These are phyloP conservation scores for Phaeotremella skinneri DNA, from an alignment of 768 basidiomycete species.

Conservation along the genomic window DNA sequence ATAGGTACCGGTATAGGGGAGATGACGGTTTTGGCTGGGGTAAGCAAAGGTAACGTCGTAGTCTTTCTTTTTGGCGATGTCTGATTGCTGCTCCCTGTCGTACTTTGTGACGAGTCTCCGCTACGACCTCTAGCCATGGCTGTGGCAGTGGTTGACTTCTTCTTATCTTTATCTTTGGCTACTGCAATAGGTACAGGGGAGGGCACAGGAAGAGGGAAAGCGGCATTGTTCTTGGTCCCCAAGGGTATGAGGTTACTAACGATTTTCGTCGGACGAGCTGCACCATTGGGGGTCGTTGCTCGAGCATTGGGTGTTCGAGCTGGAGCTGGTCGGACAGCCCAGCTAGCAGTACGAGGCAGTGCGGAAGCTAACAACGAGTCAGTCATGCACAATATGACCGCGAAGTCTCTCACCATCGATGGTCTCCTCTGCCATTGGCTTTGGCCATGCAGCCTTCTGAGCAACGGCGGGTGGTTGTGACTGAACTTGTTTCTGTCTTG, in stretches of 20 bases:
- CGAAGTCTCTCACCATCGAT: slow-evolving; percentile 31
- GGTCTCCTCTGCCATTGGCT: slow-evolving; percentile 39
- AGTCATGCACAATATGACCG: background rate
- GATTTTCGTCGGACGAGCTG: slow-evolving; percentile 27
- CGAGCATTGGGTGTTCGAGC: background rate
- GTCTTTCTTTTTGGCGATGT: slow-evolving; percentile 40
- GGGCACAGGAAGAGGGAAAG: slow-evolving; percentile 43
- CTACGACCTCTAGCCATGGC: slow-evolving; percentile 35
- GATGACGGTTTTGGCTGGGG: slow-evolving; percentile 7
- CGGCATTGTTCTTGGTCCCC: slow-evolving; percentile 19
- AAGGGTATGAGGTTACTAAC: slow-evolving; percentile 35
- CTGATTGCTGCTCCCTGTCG: slow-evolving; percentile 22
- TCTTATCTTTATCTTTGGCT: slow-evolving; percentile 30
- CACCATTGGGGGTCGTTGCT: slow-evolving; percentile 14
- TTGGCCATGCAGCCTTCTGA: slow-evolving; percentile 40
- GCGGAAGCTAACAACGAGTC: slow-evolving; percentile 24
- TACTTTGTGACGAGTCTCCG: slow-evolving; percentile 29
- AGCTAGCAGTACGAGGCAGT: slow-evolving; percentile 39
- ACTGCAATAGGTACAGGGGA: slow-evolving; percentile 23
- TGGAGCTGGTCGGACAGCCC: slow-evolving; percentile 18
- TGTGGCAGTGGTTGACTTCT: slow-evolving; percentile 13
- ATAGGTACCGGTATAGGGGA: background rate
- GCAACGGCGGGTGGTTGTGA: slow-evolving; percentile 27
- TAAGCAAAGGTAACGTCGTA: slow-evolving; percentile 20
- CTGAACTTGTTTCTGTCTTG: slow-evolving; percentile 37